Conservation (phyloP, 805 yeast genomes). For the Candida patagonica region DNA sequence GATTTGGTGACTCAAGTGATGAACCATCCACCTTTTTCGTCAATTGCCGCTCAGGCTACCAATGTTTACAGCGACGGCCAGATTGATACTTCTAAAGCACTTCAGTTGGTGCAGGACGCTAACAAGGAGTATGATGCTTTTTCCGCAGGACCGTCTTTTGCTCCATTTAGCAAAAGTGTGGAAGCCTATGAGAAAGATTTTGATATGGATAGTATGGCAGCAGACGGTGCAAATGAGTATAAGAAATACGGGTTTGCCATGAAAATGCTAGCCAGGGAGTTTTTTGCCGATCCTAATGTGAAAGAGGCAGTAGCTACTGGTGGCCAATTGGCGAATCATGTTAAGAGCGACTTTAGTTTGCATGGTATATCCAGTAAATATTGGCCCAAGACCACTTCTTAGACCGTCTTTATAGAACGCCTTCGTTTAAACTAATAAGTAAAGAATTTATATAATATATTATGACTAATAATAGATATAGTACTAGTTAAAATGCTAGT, state of each 20-base stretch:
- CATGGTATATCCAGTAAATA: too few species aligned
- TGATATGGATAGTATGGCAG: constrained; percentile 19
- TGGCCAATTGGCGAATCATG: constrained; percentile 10
- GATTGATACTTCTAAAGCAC: constrained; percentile 7
- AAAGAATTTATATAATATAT: too few species aligned
- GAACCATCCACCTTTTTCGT: constrained; percentile 13
- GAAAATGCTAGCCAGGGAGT: constrained; percentile 7
- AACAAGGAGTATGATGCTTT: constrained; percentile 12
- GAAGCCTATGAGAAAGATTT: constrained; percentile 17
- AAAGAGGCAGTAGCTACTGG: constrained; percentile 10
- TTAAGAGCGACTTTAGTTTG: constrained; percentile 17
- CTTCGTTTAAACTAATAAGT: too few species aligned
- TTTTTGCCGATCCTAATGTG: constrained; percentile 12
- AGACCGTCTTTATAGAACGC: too few species aligned
- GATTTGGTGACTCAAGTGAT: constrained; percentile 13
- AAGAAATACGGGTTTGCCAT: constrained; percentile 7
- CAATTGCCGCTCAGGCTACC: constrained; percentile 10
- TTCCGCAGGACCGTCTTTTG: constrained; percentile 16
- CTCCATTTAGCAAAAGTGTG: constrained; percentile 15
- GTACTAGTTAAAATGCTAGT: too few species aligned
- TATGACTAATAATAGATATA: too few species aligned
- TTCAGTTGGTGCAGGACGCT: constrained; percentile 11
- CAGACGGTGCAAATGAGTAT: constrained; percentile 10
- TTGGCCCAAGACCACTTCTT: too few species aligned
- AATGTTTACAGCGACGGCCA: constrained; percentile 1